Evolutionary conservation across 139 green algal species (phyloP).

Genomic region (Chlorella sp.): DNA sequence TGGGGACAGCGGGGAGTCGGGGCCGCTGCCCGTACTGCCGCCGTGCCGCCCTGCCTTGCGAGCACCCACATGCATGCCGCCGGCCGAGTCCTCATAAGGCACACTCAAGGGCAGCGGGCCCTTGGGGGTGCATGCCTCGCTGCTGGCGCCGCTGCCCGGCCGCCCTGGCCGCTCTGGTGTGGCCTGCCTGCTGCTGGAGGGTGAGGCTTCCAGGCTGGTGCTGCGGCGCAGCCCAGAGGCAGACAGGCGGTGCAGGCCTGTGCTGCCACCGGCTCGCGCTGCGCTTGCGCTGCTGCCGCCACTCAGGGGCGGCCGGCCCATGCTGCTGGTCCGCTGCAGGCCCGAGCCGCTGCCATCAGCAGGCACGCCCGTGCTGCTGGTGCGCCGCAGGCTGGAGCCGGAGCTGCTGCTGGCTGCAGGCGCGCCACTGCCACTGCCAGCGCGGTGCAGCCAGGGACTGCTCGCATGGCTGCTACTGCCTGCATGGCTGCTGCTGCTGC

Average conservation of each 20-base stretch:
- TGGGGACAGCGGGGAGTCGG: too few species aligned
- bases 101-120: too few species aligned
- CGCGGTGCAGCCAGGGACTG: background rate
- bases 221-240: background rate
- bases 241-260: constrained; percentile 7
- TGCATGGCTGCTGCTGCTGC: background rate
- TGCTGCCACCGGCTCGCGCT: background rate
- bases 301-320: background rate
- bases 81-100: too few species aligned
- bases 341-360: background rate
- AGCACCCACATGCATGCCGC: too few species aligned
- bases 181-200: background rate
- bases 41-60: too few species aligned
- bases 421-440: background rate
- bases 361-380: background rate
- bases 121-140: background rate
- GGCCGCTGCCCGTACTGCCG: too few species aligned
- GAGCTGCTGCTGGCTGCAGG: background rate
- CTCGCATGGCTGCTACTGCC: background rate
- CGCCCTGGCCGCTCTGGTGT: background rate
- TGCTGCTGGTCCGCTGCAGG: constrained; percentile 20
- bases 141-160: background rate
- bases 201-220: background rate
- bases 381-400: background rate
- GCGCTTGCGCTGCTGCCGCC: background rate